Evolutionary conservation across 768 basidiomycete species (phyloP), one percentile per base, ranked within the genome.

Genomic region (Lyophyllum decastes): DNA sequence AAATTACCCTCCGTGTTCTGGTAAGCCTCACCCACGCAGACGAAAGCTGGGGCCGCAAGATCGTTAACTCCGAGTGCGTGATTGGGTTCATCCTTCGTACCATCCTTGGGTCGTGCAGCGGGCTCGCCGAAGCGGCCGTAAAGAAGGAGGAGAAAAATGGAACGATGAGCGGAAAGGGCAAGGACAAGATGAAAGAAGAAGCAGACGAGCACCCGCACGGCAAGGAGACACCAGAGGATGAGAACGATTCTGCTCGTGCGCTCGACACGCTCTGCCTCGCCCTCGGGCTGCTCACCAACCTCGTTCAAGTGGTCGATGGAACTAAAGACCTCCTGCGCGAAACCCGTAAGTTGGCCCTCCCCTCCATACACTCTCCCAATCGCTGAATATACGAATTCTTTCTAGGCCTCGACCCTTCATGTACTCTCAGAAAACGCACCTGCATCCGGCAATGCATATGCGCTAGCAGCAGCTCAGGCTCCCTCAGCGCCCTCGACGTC

Each of bases 201-300:
- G 48, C 34, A 4, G 40, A 44, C 7, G 50, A 48, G 10, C 51
- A 19, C 5, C 44, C 46, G 16, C n/a, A 41, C 30, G 43, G n/a
- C 19, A 38, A 12, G 12, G 64, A 64, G 12, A 58, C 59, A 9
- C 43, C 55, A 17, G 61, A 60, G 9, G 56, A 66, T 30, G 63
- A 58, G 9, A 70, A 73, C 22, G 58, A 63, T 16, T 64, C 71
- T 0, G 73, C 78, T 4, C 76, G 81, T 38, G 72, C 79, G 3
- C 75, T 90, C n/a, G 92, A 94, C 66, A 77, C 81, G 33, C 73
- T 92, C 4, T 93, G 90, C 68, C 84, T 94, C 25, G 81, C 86
- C 6, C 78, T 94, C 5, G 92, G 87, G 1, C 73, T 93, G 10
- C 73, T 93, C 40, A 90, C 90, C 52, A 93, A 92, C 68, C 73